Evolutionary conservation across 108 stramenopile species (phyloP), one percentile per base, ranked within the genome.

Genomic region (Fragilariopsis cylindrus): DNA sequence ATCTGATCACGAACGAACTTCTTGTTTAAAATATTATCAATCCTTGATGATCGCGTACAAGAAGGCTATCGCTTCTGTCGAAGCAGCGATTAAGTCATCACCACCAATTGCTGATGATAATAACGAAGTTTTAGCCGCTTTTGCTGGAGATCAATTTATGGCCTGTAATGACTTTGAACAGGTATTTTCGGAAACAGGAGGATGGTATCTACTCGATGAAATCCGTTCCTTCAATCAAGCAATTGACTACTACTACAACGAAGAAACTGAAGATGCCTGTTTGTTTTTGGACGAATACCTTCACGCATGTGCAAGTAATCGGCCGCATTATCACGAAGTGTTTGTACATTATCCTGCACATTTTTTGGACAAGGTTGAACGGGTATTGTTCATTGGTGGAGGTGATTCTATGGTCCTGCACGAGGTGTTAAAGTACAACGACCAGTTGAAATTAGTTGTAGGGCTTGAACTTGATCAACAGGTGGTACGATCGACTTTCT

Each of bases 281-380:
- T 80, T 91, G 77, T 81, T 77, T 65, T 71, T 91, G 39, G 88
- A 87, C 57, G 74, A 68, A 48, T 68, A 52, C 30, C 66, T 92
- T n/a, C 94, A 95, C 60, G 91, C 91, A 56, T 92, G 92, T 55
- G 56, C 82, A 49, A 81, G 70, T 16, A 92, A 95, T 69, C 86
- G 94, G 4, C 92, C 86, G 9, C 86, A 87, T 52, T 87, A 87
- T 49, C 86, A 87, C 48, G 86, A 87, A 48, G 71, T 60, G 11
- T 75, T 80, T 66, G 78, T 84, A 19, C 83, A 87, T 55, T 76
- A 69, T 50, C 78, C 86, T 21, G 83, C 81, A 1, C 21, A 77
- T 2, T 87, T 75, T 58, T 68, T 86, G 41, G 69, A 74, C 16
- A 65, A 74, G 40, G 69, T 79, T 12, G 45, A 77, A 67, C 74